Evolutionary conservation across 352 stramenopile genomes (phyloP).

Genomic region (Pythium monospermum): DNA sequence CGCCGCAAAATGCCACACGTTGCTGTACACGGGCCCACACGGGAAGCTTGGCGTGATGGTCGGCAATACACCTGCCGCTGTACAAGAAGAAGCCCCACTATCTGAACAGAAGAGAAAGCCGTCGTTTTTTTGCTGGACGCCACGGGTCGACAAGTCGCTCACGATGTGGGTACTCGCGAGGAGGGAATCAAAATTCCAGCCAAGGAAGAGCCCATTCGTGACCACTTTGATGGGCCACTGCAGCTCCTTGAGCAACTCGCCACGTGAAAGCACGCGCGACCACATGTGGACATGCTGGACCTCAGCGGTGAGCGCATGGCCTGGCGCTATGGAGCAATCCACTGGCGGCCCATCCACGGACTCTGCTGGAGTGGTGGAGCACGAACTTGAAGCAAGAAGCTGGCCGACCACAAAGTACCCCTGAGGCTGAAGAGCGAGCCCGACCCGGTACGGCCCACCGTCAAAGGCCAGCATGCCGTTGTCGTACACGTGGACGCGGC

Average conservation of each 20-base stretch:
- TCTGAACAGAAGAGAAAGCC: slow-evolving; percentile 31
- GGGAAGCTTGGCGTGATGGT: slow-evolving; percentile 43
- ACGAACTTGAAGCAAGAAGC: slow-evolving; percentile 24
- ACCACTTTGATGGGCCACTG: slow-evolving; percentile 46
- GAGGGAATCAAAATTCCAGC: slow-evolving; percentile 54
- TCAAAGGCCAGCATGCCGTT: slow-evolving; percentile 70
- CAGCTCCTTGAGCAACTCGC: slow-evolving; percentile 49
- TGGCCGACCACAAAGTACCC: slow-evolving; percentile 46
- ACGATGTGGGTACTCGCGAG: slow-evolving; percentile 19
- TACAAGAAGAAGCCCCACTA: slow-evolving; percentile 14
- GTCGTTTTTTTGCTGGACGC: slow-evolving; percentile 35
- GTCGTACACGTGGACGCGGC: slow-evolving; percentile 49
- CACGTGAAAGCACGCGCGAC: slow-evolving; percentile 35
- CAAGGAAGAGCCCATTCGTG: slow-evolving; percentile 52
- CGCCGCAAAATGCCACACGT: slow-evolving; percentile 65
- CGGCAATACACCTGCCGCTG: slow-evolving; percentile 29
- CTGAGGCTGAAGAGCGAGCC: slow-evolving; percentile 19
- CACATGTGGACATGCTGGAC: slow-evolving; percentile 66
- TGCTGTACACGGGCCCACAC: slow-evolving; percentile 58
- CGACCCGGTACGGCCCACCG: slow-evolving; percentile 49
- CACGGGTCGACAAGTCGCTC: slow-evolving; percentile 46
- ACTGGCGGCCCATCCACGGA: slow-evolving; percentile 4
- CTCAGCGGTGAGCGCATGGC: slow-evolving; percentile 30
- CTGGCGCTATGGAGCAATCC: slow-evolving; percentile 22
- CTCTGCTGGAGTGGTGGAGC: background rate